Percentiles rank a stretch among this genome's conserved stretches.
Conservation (phyloP, 176 grass and related monocot genomes). For the Paspalum vaginatum region DNA sequence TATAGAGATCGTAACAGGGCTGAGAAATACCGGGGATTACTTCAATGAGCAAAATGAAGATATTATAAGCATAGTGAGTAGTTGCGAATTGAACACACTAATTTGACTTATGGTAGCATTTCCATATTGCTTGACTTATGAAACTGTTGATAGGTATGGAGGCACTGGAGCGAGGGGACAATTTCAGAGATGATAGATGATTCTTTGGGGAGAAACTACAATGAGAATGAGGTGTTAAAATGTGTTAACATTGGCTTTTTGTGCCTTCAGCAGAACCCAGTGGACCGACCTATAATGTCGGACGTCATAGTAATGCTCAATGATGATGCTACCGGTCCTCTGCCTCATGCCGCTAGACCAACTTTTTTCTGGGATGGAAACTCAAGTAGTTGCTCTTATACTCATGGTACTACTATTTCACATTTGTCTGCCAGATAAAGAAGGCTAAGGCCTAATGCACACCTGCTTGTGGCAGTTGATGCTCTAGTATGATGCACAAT, state of each 20-base stretch:
- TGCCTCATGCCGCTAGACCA: conserved; percentile 17
- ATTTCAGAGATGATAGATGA: conserved; percentile 44
- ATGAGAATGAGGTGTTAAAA: conserved; percentile 35
- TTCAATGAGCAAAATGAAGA: conserved; percentile 38
- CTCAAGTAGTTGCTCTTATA: not conserved
- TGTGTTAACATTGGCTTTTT: conserved; percentile 47
- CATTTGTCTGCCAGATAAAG: not conserved
- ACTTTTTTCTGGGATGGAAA: conserved; percentile 31
- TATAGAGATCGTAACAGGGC: conserved; percentile 63
- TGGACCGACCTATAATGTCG: conserved; percentile 53
- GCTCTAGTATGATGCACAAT: not conserved
- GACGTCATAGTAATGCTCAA: conserved; percentile 52
- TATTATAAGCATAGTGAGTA: conserved; percentile 50
- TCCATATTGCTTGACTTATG: not conserved
- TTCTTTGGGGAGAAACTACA: conserved; percentile 29
- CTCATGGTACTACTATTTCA: not conserved
- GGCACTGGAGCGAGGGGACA: conserved; percentile 48
- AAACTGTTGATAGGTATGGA: conserved; percentile 46
- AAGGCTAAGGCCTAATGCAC: not conserved
- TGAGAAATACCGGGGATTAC: conserved; percentile 20
- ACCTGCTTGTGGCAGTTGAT: not conserved
- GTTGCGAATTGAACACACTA: not conserved
- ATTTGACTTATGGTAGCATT: not conserved
- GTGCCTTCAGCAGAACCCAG: conserved; percentile 55
- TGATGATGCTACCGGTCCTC: conserved; percentile 14